Conservation (phyloP, 1,284 basidiomycete genomes). For the Dichomitus squalens region DNA sequence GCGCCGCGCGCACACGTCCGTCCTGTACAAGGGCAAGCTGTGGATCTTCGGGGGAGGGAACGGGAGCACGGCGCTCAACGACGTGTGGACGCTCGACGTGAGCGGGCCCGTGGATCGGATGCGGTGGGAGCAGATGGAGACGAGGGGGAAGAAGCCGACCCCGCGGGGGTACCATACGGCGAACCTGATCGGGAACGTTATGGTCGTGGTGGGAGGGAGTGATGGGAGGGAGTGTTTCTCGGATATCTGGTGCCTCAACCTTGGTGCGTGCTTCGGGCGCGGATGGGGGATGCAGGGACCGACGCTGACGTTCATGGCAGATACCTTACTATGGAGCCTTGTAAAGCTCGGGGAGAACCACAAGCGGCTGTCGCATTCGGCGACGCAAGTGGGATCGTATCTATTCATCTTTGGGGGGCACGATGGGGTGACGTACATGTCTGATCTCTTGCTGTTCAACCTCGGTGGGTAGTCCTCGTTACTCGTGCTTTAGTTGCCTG, state of each 20-base stretch:
- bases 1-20: constrained; percentile 86
- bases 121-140: constrained; percentile 67
- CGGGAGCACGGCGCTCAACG: constrained; percentile 85
- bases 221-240: constrained; percentile 81
- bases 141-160: constrained; percentile 51
- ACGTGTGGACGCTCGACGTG: constrained; percentile 87
- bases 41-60: constrained; percentile 94
- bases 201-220: constrained; percentile 83
- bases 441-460: constrained; percentile 85
- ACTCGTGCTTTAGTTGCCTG: not conserved
- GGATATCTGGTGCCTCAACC: constrained; percentile 85
- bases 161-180: constrained; percentile 91
- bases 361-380: constrained; percentile 82
- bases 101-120: constrained; percentile 46
- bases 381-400: constrained; percentile 92
- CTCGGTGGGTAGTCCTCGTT: constrained; percentile 57
- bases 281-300: not conserved
- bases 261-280: constrained; percentile 56
- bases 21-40: constrained; percentile 72
- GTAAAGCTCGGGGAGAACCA: constrained; percentile 58
- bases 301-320: constrained; percentile 39
- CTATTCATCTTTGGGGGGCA: constrained; percentile 91
- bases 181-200: constrained; percentile 82
- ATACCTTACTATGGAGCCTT: constrained; percentile 71
- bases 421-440: constrained; percentile 77